Evolutionary conservation across 345 rosid species (phyloP).

Genomic region (Eutrema yunnanense): DNA sequence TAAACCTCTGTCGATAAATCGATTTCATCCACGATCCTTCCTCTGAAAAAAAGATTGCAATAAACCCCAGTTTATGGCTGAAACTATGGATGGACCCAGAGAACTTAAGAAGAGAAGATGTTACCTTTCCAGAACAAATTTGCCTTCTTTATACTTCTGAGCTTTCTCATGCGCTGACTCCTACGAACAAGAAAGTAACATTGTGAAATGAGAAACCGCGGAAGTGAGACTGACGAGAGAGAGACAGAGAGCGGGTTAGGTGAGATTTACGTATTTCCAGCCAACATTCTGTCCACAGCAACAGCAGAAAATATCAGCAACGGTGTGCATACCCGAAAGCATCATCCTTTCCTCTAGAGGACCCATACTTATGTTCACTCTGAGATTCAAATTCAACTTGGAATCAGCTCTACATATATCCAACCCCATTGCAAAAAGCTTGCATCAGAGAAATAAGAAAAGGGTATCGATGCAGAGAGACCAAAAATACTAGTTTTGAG

Average conservation of each 20-base stretch:
- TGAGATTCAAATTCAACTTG: conserved; percentile 20
- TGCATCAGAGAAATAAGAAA: neutral
- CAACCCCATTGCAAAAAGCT: neutral
- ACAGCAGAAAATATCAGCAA: conserved; percentile 83
- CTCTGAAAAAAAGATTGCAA: conserved; percentile 34
- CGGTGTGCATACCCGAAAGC: conserved; percentile 81
- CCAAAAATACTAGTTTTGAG: neutral
- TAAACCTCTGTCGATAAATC: conserved; percentile 59
- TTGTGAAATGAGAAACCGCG: neutral
- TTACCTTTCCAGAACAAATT: conserved; percentile 80
- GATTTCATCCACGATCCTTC: conserved; percentile 69
- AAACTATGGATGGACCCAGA: neutral
- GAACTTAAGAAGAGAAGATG: neutral
- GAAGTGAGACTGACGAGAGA: neutral
- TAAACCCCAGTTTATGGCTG: neutral
- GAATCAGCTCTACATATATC: neutral
- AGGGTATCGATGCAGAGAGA: neutral
- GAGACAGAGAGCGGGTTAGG: neutral
- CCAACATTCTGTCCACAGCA: conserved; percentile 85
- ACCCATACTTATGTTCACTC: conserved; percentile 70
- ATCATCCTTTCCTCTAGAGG: conserved; percentile 67
- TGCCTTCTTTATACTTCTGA: conserved; percentile 83
- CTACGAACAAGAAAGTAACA: conserved; percentile 32
- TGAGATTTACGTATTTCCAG: conserved; percentile 79
- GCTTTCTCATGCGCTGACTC: conserved; percentile 63